Percentiles rank a stretch among this genome's conserved stretches.
Conservation (phyloP, 116 monocot species). For the Phalaenopsis hybrid region DNA sequence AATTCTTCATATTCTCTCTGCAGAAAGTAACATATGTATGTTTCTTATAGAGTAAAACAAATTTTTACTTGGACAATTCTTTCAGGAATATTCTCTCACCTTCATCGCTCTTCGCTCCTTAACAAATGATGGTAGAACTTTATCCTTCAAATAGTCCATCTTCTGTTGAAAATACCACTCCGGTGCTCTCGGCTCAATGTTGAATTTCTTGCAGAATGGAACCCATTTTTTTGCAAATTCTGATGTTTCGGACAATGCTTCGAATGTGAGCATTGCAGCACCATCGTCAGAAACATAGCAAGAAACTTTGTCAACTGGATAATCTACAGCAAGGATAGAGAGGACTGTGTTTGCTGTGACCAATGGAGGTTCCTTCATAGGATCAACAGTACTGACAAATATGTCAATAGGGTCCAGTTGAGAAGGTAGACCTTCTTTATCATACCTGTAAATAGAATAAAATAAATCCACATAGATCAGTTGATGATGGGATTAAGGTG, state of each 20-base stretch:
- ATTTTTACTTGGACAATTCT: background rate
- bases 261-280: conserved; percentile 71
- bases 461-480: no score
- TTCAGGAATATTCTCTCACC: conserved; percentile 17
- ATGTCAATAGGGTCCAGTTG: conserved; percentile 73
- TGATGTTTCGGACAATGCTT: conserved; percentile 63
- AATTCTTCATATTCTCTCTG: conserved; percentile 88
- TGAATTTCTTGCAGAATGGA: conserved; percentile 68
- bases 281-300: conserved; percentile 81
- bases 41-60: background rate
- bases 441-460: conserved; percentile 76
- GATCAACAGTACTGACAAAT: conserved; percentile 81
- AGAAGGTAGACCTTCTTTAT: conserved; percentile 72
- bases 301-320: conserved; percentile 76
- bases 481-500: no score
- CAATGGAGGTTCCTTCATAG: conserved; percentile 71
- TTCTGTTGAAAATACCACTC: conserved; percentile 72
- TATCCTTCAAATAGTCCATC: conserved; percentile 76
- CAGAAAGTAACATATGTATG: conserved; percentile 6
- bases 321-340: conserved; percentile 72
- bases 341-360: conserved; percentile 75
- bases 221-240: conserved; percentile 84
- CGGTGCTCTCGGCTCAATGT: conserved; percentile 71
- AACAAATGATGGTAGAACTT: conserved; percentile 70
- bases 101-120: conserved; percentile 81